Evolutionary conservation across 164 flowering plant species (phyloP).

Genomic region (Vitis labrusca): DNA sequence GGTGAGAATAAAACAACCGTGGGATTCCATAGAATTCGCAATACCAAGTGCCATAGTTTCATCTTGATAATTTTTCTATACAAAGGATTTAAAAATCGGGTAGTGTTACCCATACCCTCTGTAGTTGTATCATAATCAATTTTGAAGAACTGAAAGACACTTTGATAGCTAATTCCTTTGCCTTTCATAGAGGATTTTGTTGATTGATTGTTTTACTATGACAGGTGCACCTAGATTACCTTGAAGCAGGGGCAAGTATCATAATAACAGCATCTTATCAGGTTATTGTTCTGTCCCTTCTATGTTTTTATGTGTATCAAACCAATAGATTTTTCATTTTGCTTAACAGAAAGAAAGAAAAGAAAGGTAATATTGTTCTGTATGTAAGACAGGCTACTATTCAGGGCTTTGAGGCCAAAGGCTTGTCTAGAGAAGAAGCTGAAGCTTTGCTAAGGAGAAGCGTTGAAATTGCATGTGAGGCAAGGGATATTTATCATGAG

Average conservation of each 20-base stretch:
- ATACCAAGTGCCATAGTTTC: too few species aligned
- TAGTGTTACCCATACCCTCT: too few species aligned
- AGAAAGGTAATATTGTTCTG: background rate
- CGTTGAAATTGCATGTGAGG: slow-evolving; percentile 60
- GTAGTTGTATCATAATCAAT: too few species aligned
- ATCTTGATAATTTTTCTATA: too few species aligned
- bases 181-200: background rate
- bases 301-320: background rate
- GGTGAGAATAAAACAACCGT: too few species aligned
- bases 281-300: slow-evolving; percentile 20
- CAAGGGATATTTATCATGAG: slow-evolving; percentile 42
- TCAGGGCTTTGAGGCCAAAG: slow-evolving; percentile 66
- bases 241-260: slow-evolving; percentile 58
- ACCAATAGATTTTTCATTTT: too few species aligned
- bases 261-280: slow-evolving; percentile 57
- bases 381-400: slow-evolving; percentile 50
- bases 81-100: too few species aligned
- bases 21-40: too few species aligned
- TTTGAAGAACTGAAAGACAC: too few species aligned
- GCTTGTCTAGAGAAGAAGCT: slow-evolving; percentile 46
- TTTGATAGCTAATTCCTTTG: too few species aligned
- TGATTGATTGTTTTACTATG: slow-evolving; percentile 1
- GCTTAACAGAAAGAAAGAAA: too few species aligned
- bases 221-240: slow-evolving; percentile 63
- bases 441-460: slow-evolving; percentile 52